Base-by-base conservation (phyloP, 108 stramenopile genomes). In the Nitzschia putrida region DNA sequence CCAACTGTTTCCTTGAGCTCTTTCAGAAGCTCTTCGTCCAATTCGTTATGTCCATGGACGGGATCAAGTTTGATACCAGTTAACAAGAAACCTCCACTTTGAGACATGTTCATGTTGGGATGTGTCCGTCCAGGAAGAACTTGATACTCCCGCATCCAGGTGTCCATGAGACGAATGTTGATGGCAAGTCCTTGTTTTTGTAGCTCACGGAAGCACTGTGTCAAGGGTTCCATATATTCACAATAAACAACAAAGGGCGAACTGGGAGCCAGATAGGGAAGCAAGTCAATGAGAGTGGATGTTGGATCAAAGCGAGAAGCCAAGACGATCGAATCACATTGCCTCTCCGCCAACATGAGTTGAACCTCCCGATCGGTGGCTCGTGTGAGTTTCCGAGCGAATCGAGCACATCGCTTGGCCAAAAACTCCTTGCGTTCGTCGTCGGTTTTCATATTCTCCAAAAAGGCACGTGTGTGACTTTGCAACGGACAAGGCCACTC, bases 101-200 rank as follows among this genome's bases (percentile, higher is more conserved):
- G 91, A 55, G 79, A 82, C 88, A 96, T 96, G 71, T 59, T 88
- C 95, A 96, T 96, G n/a, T 73, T 77, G 22, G 95, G 95, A 80
- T 94, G 95, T 24, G 95, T 96, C 38, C 92, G 78, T 38, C 88
- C 87, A 10, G 88, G 88, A 52, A 96, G 53, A 9, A 96, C 88
- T 74, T 96, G 92, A 76, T 91, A 91, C 53, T 94, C 95, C 12
- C 95, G 84, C 79, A 88, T 86, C 91, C 93, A 96, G 1, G 91
- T 87, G 66, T 92, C 91, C 25, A 79, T 92, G 3, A 96, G 60
- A 23, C 90, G 88, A 0, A 96, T 59, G 61, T 93, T 90, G 59
- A 96, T 88, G 13, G 95, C 95, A 26, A 89, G 67, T 39, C 85
- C 79, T 59, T 89, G 68, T 41, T 84, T 77, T 64, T 90, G 90